Base-by-base conservation (phyloP, 371 early-diverging fungal genomes). In the Amoeboaphelidium occidentale region DNA sequence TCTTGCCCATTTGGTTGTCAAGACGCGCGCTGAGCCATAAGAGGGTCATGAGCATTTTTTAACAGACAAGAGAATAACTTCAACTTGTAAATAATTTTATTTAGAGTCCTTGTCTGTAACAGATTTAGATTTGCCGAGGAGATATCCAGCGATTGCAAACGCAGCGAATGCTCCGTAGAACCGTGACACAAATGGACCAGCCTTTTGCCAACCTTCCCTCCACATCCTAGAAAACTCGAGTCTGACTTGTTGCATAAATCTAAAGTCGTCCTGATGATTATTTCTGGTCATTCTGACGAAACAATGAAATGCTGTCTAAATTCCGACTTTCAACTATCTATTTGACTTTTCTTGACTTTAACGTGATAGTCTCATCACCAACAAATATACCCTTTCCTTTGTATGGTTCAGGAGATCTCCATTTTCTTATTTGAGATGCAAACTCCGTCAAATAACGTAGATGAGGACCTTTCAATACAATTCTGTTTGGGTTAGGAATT, bases 311-410 rank as follows among this genome's bases (percentile, higher is more conserved):
- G n/a, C n/a, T n/a, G n/a, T n/a, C n/a, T n/a, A n/a, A n/a, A n/a
- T n/a, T n/a, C n/a, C n/a, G n/a, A n/a, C n/a, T n/a, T n/a, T n/a
- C n/a, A n/a, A n/a, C n/a, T n/a, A n/a, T n/a, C n/a, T n/a, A n/a
- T n/a, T 86, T 87, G 71, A 84, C 86, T 70, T 89, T 89, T 59
- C 78, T 80, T 47, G 78, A 81, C 79, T 91, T 93, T 76, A 89
- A 85, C 61, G 76, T 80, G 61, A 93, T 91, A 2, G 90, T 90
- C 68, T 96, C 92, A 57, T 89, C 90, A 43, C 82, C 80, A 45
- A 96, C 80, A 65, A 92, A 96, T 50, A 93, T 84, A 55, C 97
- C 97, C 76, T 96, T 96, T 60, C 86, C 88, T 62, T 96, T 96
- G 58, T 93, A 96, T 46, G 97, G 94, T 69, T 96, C 97, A 24